Evolutionary conservation across 345 rosid genomes (phyloP).

Genomic region (Murraya paniculata): DNA sequence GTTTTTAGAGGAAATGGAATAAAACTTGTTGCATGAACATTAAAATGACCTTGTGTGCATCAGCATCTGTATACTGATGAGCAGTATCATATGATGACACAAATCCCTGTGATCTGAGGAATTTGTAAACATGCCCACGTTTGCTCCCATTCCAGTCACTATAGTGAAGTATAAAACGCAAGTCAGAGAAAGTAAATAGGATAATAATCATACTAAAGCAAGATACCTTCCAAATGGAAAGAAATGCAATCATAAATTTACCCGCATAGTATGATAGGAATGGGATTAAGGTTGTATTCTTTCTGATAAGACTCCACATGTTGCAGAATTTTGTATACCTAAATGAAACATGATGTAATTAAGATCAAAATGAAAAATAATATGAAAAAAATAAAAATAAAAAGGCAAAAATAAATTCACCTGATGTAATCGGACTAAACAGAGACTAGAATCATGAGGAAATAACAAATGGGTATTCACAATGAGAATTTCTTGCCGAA

Average conservation of each 20-base stretch:
- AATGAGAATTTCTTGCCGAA: constrained; percentile 58
- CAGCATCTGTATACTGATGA: constrained; percentile 92
- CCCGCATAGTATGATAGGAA: constrained; percentile 91
- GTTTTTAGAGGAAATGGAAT: background rate
- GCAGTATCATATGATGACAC: constrained; percentile 94
- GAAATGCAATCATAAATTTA: constrained; percentile 18
- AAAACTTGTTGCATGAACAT: background rate
- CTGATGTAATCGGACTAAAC: constrained; percentile 73
- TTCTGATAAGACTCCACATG: constrained; percentile 76
- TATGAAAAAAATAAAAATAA: background rate
- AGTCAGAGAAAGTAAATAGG: constrained; percentile 8
- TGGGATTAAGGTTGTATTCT: constrained; percentile 63
- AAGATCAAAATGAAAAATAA: background rate
- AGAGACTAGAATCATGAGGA: constrained; percentile 83
- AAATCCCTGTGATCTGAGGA: constrained; percentile 92
- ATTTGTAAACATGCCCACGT: constrained; percentile 91
- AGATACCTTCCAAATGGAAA: background rate
- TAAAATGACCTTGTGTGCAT: constrained; percentile 83
- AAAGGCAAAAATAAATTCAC: constrained; percentile 21
- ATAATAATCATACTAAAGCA: background rate
- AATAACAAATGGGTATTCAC: constrained; percentile 93
- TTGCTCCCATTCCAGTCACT: constrained; percentile 99
- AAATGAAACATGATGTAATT: background rate
- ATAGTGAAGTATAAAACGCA: constrained; percentile 5
- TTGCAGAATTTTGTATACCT: constrained; percentile 89